phyloP scores from a whole-genome alignment of 306 rosid species.

The Glycine soja region DNA sequence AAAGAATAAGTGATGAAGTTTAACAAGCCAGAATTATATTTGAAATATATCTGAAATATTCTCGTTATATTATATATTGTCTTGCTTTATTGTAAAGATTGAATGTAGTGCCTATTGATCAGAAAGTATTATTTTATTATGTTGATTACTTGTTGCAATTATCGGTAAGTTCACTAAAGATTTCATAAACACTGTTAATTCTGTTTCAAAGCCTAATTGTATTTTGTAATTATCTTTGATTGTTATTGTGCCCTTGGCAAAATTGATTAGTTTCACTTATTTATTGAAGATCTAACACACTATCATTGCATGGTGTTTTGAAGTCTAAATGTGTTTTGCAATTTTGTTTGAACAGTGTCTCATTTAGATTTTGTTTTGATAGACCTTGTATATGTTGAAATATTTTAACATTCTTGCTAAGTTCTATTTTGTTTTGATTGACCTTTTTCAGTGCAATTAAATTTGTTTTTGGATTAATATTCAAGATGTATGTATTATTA shows the following conservation, averaged over 20 bases:
- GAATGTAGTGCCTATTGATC: not conserved
- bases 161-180: not conserved
- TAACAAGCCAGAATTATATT: no score
- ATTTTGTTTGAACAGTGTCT: not conserved
- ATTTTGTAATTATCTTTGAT: not conserved
- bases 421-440: not conserved
- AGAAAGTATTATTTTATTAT: slow-evolving; percentile 1
- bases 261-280: not conserved
- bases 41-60: not conserved
- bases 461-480: not conserved
- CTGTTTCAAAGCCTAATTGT: not conserved
- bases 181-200: not conserved
- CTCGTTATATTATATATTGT: not conserved
- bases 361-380: not conserved
- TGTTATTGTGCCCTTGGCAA: not conserved
- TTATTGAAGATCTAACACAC: not conserved
- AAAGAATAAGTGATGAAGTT: not conserved
- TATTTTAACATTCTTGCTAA: not conserved
- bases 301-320: not conserved
- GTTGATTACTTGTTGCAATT: not conserved
- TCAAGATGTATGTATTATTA: not conserved
- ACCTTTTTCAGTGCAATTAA: not conserved
- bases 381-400: slow-evolving; percentile 11
- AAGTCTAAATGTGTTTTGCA: not conserved
- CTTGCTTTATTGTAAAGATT: not conserved